Conservation (phyloP, 139 green algal species). For the Diplosphaera chodatii region DNA sequence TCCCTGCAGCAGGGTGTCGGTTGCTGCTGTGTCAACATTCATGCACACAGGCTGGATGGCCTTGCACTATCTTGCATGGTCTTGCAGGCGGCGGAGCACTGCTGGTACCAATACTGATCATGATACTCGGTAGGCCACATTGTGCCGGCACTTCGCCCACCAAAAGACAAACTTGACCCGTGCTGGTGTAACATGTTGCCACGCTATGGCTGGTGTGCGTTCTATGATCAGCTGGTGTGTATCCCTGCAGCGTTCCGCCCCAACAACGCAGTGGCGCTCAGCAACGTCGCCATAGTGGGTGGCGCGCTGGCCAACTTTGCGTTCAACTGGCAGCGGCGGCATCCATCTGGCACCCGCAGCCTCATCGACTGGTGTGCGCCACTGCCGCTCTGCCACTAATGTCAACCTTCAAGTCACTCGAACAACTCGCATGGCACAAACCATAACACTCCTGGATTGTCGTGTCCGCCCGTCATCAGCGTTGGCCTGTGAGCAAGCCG, state of each 20-base stretch:
- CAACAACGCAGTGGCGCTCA: conserved; percentile 46
- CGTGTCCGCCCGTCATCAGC: too few relatives aligned
- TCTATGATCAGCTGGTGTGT: too few relatives aligned
- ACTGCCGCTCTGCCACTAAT: background rate
- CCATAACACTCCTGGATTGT: too few relatives aligned
- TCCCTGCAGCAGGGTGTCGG: too few relatives aligned
- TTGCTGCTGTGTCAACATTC: too few relatives aligned
- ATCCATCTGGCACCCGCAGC: conserved; percentile 26
- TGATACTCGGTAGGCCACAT: background rate
- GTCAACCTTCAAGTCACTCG: background rate
- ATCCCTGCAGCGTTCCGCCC: conserved; percentile 18
- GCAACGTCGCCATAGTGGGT: conserved; percentile 60
- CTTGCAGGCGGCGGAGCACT: background rate
- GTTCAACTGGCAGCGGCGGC: conserved; percentile 36
- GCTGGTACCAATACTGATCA: background rate
- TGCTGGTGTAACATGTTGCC: too few relatives aligned
- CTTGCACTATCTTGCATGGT: too few relatives aligned
- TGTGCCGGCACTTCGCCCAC: too few relatives aligned
- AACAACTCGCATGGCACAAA: background rate
- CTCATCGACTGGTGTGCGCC: conserved; percentile 48
- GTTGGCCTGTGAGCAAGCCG: too few relatives aligned
- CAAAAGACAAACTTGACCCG: too few relatives aligned
- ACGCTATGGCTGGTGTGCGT: too few relatives aligned
- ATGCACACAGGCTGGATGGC: too few relatives aligned
- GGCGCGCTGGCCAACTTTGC: conserved; percentile 48